phyloP scores from a whole-genome alignment of 1,139 yeast species.

The Blastobotrys niveus region DNA sequence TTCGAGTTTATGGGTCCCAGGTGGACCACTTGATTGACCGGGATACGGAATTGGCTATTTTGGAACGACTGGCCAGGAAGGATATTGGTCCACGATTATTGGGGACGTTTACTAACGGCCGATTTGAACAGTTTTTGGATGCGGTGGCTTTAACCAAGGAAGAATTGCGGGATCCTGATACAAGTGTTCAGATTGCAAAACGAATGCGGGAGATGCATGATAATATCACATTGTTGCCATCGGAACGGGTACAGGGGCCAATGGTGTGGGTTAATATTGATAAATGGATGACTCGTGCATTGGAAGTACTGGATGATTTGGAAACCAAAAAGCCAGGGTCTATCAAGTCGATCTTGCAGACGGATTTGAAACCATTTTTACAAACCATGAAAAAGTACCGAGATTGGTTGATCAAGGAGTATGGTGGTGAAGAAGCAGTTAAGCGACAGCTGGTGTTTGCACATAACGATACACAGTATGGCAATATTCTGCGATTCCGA shows the following conservation, averaged over 20 bases:
- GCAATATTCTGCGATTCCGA: conserved; percentile 55
- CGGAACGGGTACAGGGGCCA: conserved; percentile 54
- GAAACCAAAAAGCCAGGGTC: conserved; percentile 23
- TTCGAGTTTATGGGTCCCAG: conserved; percentile 88
- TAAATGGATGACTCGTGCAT: conserved; percentile 65
- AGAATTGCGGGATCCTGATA: conserved; percentile 68
- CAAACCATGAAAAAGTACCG: conserved; percentile 46
- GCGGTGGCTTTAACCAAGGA: conserved; percentile 67
- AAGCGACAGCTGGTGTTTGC: conserved; percentile 62
- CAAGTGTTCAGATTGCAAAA: conserved; percentile 82
- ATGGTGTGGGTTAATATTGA: conserved; percentile 62
- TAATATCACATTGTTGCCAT: conserved; percentile 58
- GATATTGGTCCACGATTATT: conserved; percentile 83
- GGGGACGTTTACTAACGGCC: conserved; percentile 86
- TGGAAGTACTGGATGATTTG: conserved; percentile 35
- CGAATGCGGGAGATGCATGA: conserved; percentile 93
- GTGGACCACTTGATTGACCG: conserved; percentile 84
- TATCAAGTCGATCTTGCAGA: conserved; percentile 30
- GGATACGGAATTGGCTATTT: conserved; percentile 65
- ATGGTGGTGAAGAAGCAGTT: conserved; percentile 42
- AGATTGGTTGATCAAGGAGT: conserved; percentile 55
- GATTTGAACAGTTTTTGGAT: conserved; percentile 86
- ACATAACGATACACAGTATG: conserved; percentile 95
- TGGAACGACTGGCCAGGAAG: conserved; percentile 66
- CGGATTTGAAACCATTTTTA: conserved; percentile 48